Evolutionary conservation across 2,329 filamentous ascomycete species (phyloP).

Genomic region (Dactylellina haptotyla): DNA sequence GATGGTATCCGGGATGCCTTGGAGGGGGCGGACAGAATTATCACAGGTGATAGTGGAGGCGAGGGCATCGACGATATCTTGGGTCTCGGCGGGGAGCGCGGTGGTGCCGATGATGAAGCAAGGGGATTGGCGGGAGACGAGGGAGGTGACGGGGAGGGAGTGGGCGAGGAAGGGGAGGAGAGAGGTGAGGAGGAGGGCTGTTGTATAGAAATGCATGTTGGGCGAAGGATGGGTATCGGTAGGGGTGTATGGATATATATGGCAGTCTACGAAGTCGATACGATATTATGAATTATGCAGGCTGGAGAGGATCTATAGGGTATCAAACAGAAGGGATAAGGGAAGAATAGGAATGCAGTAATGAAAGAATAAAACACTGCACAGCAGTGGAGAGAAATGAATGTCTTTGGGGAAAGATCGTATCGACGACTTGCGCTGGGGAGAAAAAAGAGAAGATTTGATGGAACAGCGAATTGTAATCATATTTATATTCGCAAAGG

Average conservation of each 20-base stretch:
- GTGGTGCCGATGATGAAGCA: slow-evolving; percentile 41
- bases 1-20: slow-evolving; percentile 69
- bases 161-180: slow-evolving; percentile 30
- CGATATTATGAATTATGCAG: slow-evolving; percentile 1
- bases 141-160: slow-evolving; percentile 17
- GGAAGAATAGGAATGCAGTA: background rate
- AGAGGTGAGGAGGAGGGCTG: slow-evolving; percentile 11
- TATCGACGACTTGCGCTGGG: slow-evolving; percentile 43
- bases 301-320: background rate
- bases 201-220: slow-evolving; percentile 40
- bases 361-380: slow-evolving; percentile 20
- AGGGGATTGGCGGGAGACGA: slow-evolving; percentile 31
- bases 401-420: slow-evolving; percentile 11
- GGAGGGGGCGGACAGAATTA: slow-evolving; percentile 64
- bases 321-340: background rate
- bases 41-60: slow-evolving; percentile 66
- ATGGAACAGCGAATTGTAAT: background rate
- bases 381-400: slow-evolving; percentile 38
- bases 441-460: slow-evolving; percentile 14
- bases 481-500: slow-evolving; percentile 26
- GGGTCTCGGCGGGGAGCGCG: slow-evolving; percentile 66
- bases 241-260: background rate
- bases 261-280: background rate
- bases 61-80: slow-evolving; percentile 63
- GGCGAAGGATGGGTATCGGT: too few relatives aligned